Conservation (phyloP, 495 filamentous ascomycete genomes). For the Hypoxylon lenormandii region DNA sequence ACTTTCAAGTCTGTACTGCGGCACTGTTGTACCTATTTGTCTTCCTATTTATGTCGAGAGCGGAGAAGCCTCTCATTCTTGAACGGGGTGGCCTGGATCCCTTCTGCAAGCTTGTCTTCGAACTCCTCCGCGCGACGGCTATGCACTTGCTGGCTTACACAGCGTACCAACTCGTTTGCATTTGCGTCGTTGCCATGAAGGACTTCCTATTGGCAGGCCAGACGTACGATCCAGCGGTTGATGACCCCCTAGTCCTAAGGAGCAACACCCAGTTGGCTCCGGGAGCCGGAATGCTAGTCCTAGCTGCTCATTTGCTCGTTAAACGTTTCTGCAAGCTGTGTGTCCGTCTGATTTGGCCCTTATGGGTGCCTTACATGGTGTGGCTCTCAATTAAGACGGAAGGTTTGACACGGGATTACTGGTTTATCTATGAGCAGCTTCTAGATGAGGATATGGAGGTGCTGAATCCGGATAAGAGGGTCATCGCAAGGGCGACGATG, state of each 20-base stretch:
- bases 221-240: neutral
- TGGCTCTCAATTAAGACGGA: constrained; percentile 42
- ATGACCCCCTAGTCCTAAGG: constrained; percentile 1
- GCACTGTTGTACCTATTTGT: constrained; percentile 33
- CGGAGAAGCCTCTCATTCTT: constrained; percentile 25
- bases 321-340: constrained; percentile 17
- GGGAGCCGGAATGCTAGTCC: constrained; percentile 11
- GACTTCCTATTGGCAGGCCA: neutral
- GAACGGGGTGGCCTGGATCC: constrained; percentile 8
- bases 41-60: constrained; percentile 38
- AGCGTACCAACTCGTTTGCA: constrained; percentile 39
- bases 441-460: constrained; percentile 35
- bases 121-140: constrained; percentile 41
- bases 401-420: neutral
- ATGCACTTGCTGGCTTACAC: constrained; percentile 47
- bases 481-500: constrained; percentile 28
- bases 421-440: constrained; percentile 11
- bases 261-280: neutral
- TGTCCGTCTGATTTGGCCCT: constrained; percentile 4
- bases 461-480: constrained; percentile 30
- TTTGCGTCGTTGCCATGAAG: neutral
- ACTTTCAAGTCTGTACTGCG: constrained; percentile 31
- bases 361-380: constrained; percentile 35
- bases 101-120: constrained; percentile 18
- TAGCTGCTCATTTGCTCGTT: constrained; percentile 31